Evolutionary conservation across 2,329 filamentous ascomycete species (phyloP).

Genomic region (Cordyceps cicadae): DNA sequence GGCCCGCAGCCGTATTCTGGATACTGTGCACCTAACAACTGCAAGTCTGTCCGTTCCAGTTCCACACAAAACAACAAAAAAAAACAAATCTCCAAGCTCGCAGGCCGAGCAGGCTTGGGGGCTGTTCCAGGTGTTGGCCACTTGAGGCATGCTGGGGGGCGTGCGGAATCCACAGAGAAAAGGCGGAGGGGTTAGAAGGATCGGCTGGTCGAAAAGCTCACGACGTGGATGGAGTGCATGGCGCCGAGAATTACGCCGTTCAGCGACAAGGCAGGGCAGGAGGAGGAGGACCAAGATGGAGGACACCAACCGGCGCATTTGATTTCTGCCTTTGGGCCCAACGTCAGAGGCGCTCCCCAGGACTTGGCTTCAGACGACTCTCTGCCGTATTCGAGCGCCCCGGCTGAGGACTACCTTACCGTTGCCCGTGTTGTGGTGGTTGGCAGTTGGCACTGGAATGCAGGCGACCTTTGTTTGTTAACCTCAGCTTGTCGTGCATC

Average conservation of each 20-base stretch:
- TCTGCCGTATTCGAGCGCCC: background rate
- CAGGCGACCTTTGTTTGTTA: background rate
- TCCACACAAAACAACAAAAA: background rate
- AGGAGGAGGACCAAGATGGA: background rate
- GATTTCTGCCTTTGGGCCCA: background rate
- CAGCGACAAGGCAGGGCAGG: background rate
- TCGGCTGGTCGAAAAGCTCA: conserved; percentile 5
- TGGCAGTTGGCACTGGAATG: conserved; percentile 3
- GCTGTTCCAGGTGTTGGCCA: background rate
- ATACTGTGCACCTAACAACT: background rate
- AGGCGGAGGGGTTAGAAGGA: background rate
- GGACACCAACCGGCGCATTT: background rate
- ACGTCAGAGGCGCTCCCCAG: background rate
- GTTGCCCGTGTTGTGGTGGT: background rate
- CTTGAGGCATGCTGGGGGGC: background rate
- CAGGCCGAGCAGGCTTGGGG: background rate
- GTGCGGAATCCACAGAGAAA: background rate
- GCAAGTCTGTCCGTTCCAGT: background rate
- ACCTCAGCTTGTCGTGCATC: background rate
- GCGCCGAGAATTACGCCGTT: conserved; percentile 17
- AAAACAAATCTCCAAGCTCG: background rate
- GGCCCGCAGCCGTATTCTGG: background rate
- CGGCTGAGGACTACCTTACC: too few species aligned
- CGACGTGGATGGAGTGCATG: conserved; percentile 14
- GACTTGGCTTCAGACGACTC: background rate